Conservation (phyloP, 352 stramenopile species). For the Pythium graminicola region DNA sequence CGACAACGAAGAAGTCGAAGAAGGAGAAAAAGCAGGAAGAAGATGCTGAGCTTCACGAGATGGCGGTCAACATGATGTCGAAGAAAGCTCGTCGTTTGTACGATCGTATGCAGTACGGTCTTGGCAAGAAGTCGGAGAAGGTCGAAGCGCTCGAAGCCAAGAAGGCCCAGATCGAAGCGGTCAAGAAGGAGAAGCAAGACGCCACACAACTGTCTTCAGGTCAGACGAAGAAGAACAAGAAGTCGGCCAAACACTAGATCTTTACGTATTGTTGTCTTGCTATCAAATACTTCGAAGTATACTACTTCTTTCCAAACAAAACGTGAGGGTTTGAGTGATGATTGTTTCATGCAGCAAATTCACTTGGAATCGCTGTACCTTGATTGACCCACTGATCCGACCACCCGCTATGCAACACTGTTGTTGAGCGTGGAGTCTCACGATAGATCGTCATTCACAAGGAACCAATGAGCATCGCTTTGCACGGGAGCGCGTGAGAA, state of each 20-base stretch:
- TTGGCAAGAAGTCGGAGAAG: conserved; percentile 84
- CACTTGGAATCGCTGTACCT: too few species aligned
- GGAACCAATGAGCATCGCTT: too few species aligned
- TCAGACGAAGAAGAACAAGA: conserved; percentile 18
- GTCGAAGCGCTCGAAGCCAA: conserved; percentile 81
- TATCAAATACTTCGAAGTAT: too few species aligned
- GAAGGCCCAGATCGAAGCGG: conserved; percentile 53
- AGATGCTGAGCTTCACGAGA: conserved; percentile 46
- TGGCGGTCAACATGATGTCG: conserved; percentile 87
- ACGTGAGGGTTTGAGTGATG: too few species aligned
- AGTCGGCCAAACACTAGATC: conserved; percentile 15
- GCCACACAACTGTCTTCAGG: conserved; percentile 9
- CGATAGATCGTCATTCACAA: too few species aligned
- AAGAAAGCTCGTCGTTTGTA: conserved; percentile 91
- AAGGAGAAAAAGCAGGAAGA: background rate
- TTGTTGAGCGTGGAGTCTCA: too few species aligned
- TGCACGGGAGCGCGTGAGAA: too few species aligned
- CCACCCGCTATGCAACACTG: too few species aligned
- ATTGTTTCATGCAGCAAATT: too few species aligned
- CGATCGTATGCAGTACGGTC: conserved; percentile 88
- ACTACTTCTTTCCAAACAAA: too few species aligned
- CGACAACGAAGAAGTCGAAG: conserved; percentile 55
- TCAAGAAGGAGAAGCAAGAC: conserved; percentile 37
- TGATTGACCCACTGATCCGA: too few species aligned
- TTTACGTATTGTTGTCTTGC: conserved; percentile 9